Percentiles rank a stretch among this genome's conserved stretches.
phyloP scores from a whole-genome alignment of 352 stramenopile genomes.

The Phytophthora kernoviae region DNA sequence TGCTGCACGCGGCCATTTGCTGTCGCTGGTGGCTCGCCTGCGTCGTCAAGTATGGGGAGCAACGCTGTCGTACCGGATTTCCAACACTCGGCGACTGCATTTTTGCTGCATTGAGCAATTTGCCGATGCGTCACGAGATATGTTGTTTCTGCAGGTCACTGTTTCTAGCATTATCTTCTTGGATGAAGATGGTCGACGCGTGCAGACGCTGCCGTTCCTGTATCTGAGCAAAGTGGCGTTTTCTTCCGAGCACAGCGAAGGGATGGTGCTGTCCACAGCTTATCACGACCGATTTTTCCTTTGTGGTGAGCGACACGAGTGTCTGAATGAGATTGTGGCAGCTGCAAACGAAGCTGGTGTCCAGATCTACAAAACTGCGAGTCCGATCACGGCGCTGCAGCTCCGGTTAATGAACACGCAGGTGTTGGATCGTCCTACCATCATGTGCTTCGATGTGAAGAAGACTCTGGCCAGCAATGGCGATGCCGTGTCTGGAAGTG shows the following conservation, averaged over 20 bases:
- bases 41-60: slow-evolving; percentile 48
- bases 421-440: slow-evolving; percentile 54
- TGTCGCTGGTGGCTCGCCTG: slow-evolving; percentile 56
- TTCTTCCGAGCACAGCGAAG: slow-evolving; percentile 51
- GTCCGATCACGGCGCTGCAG: slow-evolving; percentile 49
- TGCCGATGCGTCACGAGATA: slow-evolving; percentile 61
- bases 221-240: slow-evolving; percentile 55
- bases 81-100: slow-evolving; percentile 33
- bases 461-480: slow-evolving; percentile 33
- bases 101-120: slow-evolving; percentile 74
- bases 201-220: slow-evolving; percentile 57
- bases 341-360: slow-evolving; percentile 54
- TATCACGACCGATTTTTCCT: slow-evolving; percentile 78
- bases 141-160: slow-evolving; percentile 56
- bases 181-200: slow-evolving; percentile 48
- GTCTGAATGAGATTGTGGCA: slow-evolving; percentile 58
- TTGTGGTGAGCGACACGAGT: slow-evolving; percentile 60
- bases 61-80: slow-evolving; percentile 40
- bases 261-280: slow-evolving; percentile 60
- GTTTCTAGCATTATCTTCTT: slow-evolving; percentile 57
- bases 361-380: slow-evolving; percentile 40
- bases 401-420: slow-evolving; percentile 66
- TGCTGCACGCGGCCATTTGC: slow-evolving; percentile 53
- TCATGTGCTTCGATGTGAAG: slow-evolving; percentile 73
- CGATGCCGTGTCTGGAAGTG: slow-evolving; percentile 20